Percentiles rank a stretch among this genome's conserved stretches.
Conservation (phyloP, 257 asterid genomes). For the Jacaranda copaia region DNA sequence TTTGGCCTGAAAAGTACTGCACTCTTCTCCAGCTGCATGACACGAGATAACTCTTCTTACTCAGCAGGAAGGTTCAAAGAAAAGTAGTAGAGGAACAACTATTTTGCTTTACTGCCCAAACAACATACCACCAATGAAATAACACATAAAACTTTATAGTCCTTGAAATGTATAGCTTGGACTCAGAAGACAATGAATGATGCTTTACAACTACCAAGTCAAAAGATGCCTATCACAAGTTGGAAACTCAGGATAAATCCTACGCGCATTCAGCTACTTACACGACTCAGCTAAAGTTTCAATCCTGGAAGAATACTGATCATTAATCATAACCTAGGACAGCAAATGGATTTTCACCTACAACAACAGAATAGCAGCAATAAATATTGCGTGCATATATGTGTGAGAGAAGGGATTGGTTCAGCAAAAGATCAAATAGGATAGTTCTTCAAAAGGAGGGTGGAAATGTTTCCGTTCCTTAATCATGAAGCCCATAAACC, state of each 20-base stretch:
- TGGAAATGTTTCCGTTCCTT: background rate
- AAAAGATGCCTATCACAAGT: background rate
- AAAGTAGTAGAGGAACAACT: slow-evolving; percentile 25
- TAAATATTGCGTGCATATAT: background rate
- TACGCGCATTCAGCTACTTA: background rate
- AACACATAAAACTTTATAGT: background rate
- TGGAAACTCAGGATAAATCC: background rate
- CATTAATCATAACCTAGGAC: background rate
- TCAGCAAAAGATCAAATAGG: background rate
- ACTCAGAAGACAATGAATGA: background rate
- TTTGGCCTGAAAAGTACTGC: slow-evolving; percentile 94
- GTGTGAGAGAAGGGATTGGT: background rate
- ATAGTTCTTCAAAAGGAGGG: background rate
- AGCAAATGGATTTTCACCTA: background rate
- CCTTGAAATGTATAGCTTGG: slow-evolving; percentile 17
- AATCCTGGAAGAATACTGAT: background rate
- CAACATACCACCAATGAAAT: background rate
- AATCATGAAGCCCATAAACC: background rate
- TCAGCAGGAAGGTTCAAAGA: background rate
- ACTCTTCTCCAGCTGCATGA: slow-evolving; percentile 87
- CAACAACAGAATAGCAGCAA: background rate
- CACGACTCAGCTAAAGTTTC: background rate
- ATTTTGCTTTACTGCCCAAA: background rate
- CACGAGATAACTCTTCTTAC: slow-evolving; percentile 33
- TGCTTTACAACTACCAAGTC: background rate